Base-by-base conservation (phyloP, 176 grass and related monocot genomes). In the Tillandsia leiboldiana region DNA sequence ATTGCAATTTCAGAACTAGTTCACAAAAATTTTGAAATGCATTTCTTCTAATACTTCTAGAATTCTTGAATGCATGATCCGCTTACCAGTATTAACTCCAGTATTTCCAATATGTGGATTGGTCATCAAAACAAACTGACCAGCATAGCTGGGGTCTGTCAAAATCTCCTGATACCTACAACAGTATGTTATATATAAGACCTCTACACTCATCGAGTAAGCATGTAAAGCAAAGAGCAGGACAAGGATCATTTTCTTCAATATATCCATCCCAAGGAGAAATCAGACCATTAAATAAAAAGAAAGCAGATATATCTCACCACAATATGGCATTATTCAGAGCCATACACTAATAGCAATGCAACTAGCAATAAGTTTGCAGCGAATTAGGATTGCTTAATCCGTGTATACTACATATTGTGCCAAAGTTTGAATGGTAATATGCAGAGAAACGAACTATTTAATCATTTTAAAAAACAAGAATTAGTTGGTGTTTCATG, bases 31-130 rank as follows among this genome's bases (percentile, higher is more conserved):
- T 53, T 51, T 24, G 28, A n/a, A 8, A 12, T 29, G 47, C 51
- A 50, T 20, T 20, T 77, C 9, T 26, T 10, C 51, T 23, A 14
- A 51, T 15, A 28, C 15, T 42, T 15, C 72, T 29, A 24, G 3
- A 52, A 52, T 1, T 74, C 18, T 73, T 47, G 17, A 48, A 13
- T 53, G 20, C 9, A 63, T 28, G 54, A 75, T 23, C 66, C 24
- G 53, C 82, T 18, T 13, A 99, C 94, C 84, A 84, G 80, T 72
- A 72, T 99, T 99, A 72, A 99, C 75, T 12, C 94, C 94, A 50
- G 90, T 99, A 80, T 99, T 99, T 72, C 94, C 94, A 70, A 99
- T 99, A 72, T 99, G 94, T 8, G 94, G 94, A 49, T 93, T 93
- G 11, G 94, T 90, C 94, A 99, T 99, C 24, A 99, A 57, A 63